These are phyloP conservation scores for Psophocarpus tetragonolobus DNA, from an alignment of 306 rosid species.

Conservation along the genomic window DNA sequence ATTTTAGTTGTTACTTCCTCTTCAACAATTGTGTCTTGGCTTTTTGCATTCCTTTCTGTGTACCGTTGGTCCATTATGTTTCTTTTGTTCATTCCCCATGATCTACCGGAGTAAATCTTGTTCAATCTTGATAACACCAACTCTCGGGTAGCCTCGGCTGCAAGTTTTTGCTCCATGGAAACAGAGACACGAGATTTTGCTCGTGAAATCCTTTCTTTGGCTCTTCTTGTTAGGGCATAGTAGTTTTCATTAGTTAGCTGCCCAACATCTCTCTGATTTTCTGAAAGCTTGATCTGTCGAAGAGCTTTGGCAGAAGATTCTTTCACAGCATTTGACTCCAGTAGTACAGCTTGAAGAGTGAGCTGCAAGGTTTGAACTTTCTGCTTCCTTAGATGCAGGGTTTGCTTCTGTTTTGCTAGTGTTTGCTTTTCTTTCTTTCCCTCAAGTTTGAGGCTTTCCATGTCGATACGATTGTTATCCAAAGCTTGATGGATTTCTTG, in stretches of 20 bases:
- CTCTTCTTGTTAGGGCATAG: constrained; percentile 39
- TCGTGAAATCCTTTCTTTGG: constrained; percentile 41
- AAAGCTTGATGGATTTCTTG: constrained; percentile 37
- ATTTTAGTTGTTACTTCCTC: constrained; percentile 7
- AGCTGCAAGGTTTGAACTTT: constrained; percentile 43
- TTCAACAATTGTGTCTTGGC: constrained; percentile 17
- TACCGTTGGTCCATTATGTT: background rate
- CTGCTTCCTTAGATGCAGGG: constrained; percentile 40
- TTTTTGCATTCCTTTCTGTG: constrained; percentile 7
- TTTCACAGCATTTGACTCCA: constrained; percentile 48
- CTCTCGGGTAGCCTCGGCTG: constrained; percentile 43
- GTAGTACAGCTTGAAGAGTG: constrained; percentile 41
- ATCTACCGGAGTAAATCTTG: constrained; percentile 26
- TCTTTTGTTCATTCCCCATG: constrained; percentile 32
- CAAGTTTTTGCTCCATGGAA: constrained; percentile 45
- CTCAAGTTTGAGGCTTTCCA: constrained; percentile 33
- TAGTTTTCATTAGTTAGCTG: constrained; percentile 49
- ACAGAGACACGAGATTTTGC: constrained; percentile 39
- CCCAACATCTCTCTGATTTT: constrained; percentile 23
- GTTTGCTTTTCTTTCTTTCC: constrained; percentile 33
- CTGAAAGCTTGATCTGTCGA: constrained; percentile 36
- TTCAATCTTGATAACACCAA: constrained; percentile 45
- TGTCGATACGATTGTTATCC: constrained; percentile 40
- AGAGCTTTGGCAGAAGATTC: constrained; percentile 47
- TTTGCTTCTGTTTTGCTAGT: constrained; percentile 30